phyloP scores from a whole-genome alignment of 192 early-diverging fungal species.

The Dispira parvispora region DNA sequence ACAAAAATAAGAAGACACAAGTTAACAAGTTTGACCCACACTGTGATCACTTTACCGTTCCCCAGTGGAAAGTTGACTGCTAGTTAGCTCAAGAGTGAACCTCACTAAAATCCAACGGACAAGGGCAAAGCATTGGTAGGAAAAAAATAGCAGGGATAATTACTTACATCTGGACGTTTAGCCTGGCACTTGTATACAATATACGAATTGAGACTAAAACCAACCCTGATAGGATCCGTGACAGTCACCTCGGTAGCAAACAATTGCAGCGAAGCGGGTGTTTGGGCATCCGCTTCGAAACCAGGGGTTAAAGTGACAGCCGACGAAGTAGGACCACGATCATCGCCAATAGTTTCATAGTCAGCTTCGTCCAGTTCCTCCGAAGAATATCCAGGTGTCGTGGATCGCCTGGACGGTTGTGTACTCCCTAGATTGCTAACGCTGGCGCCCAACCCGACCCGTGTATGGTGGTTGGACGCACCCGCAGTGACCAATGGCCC shows the following conservation, averaged over 20 bases:
- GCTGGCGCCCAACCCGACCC: not conserved
- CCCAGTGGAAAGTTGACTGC: too few species aligned
- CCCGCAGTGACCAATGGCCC: not conserved
- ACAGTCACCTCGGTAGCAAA: conserved; percentile 10
- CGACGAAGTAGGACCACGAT: not conserved
- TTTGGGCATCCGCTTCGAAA: not conserved
- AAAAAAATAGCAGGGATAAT: not conserved
- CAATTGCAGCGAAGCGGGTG: not conserved
- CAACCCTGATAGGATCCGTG: conserved; percentile 3
- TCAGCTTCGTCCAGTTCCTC: not conserved
- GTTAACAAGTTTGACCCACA: too few species aligned
- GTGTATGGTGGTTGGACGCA: not conserved
- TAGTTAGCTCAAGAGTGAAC: too few species aligned
- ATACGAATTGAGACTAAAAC: conserved; percentile 6
- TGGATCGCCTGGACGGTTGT: not conserved
- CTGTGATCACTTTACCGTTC: too few species aligned
- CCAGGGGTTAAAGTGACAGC: not conserved
- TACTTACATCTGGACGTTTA: conserved; percentile 1
- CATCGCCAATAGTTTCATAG: not conserved
- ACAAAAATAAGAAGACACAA: too few species aligned
- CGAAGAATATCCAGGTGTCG: not conserved
- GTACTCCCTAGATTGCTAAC: not conserved
- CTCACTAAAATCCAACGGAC: too few species aligned
- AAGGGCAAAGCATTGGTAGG: not conserved
- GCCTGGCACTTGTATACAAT: conserved; percentile 11